Conservation (phyloP, 1,139 yeast species). For the Candida tropicalis region DNA sequence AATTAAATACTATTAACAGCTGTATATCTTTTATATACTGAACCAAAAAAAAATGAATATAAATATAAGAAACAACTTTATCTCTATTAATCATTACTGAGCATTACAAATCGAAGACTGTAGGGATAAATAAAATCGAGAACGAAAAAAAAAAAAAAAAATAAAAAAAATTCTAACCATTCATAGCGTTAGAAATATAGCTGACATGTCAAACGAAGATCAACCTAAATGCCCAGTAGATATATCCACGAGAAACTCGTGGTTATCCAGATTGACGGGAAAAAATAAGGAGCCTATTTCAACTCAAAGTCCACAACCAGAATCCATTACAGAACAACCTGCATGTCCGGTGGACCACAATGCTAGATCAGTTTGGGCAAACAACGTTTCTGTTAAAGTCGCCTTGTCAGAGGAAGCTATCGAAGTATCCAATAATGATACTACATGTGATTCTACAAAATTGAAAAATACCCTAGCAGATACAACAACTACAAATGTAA, state of each 20-base stretch:
- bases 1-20: not conserved
- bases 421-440: conserved; percentile 44
- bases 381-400: conserved; percentile 37
- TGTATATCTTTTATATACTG: not conserved
- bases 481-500: conserved; percentile 27
- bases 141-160: not conserved
- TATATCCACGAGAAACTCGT: conserved; percentile 42
- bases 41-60: not conserved
- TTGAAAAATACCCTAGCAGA: conserved; percentile 26
- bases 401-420: conserved; percentile 41
- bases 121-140: not conserved
- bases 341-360: conserved; percentile 71
- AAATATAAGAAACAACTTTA: not conserved
- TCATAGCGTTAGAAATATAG: not conserved
- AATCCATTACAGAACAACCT: conserved; percentile 31
- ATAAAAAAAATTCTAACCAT: not conserved
- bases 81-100: too few species aligned
- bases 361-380: conserved; percentile 61
- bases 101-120: too few species aligned
- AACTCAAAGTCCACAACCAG: conserved; percentile 9
- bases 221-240: conserved; percentile 31
- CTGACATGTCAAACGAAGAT: conserved; percentile 14
- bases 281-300: conserved; percentile 9
- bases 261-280: conserved; percentile 50
- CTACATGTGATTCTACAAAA: conserved; percentile 51